These are phyloP conservation scores for Saccharomycopsis sp. DNA, from an alignment of 805 yeast species.

Conservation along the genomic window DNA sequence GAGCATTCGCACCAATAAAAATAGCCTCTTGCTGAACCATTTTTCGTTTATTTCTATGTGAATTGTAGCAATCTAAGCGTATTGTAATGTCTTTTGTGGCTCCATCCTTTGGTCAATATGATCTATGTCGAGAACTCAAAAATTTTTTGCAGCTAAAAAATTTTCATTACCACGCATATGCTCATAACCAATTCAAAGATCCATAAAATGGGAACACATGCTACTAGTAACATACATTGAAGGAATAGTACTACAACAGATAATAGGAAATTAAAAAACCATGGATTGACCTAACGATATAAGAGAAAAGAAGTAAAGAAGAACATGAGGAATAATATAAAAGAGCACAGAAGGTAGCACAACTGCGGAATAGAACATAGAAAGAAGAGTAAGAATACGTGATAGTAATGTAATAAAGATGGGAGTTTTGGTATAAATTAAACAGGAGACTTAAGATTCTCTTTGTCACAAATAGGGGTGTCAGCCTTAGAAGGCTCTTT, in stretches of 20 bases:
- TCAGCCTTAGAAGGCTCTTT: neutral
- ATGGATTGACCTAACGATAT: neutral
- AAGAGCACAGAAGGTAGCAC: neutral
- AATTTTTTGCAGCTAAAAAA: neutral
- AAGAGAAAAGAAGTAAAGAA: no score
- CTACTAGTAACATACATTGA: no score
- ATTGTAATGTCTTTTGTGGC: no score
- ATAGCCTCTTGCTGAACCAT: constrained; percentile 41
- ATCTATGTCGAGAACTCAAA: neutral
- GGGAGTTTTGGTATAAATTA: neutral
- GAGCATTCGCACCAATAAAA: constrained; percentile 69
- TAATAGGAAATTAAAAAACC: neutral
- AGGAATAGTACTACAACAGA: no score
- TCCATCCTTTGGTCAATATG: neutral
- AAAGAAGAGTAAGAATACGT: neutral
- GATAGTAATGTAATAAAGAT: no score
- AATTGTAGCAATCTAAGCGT: no score
- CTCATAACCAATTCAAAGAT: neutral
- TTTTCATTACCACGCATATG: neutral
- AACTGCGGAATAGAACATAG: neutral
- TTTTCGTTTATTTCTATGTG: no score
- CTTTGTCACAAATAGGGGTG: neutral
- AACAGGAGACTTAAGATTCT: neutral
- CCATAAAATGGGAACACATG: neutral
- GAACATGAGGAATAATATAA: neutral